Percentiles rank a stretch among this genome's conserved stretches.
Evolutionary conservation across 2,329 filamentous ascomycete genomes (phyloP).

Genomic region (Capronia americana): DNA sequence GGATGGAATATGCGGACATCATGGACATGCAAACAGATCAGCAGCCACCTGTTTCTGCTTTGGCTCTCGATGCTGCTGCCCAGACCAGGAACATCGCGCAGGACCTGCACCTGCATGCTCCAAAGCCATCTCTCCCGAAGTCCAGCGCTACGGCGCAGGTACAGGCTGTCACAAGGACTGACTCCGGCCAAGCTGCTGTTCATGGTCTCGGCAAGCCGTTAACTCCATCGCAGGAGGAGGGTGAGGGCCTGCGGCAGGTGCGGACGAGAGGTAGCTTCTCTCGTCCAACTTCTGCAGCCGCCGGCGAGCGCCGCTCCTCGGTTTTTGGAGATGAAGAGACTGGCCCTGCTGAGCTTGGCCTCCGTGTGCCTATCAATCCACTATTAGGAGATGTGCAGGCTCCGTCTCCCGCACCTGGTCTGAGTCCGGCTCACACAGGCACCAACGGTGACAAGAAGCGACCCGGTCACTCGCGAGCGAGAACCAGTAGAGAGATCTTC

Average conservation of each 20-base stretch:
- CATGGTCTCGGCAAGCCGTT: constrained; percentile 75
- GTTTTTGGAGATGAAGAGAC: constrained; percentile 73
- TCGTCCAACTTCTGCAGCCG: constrained; percentile 53
- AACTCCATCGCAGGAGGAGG: constrained; percentile 56
- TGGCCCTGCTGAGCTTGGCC: constrained; percentile 90
- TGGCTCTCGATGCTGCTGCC: constrained; percentile 58
- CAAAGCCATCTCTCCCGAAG: constrained; percentile 82
- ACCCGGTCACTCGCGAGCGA: constrained; percentile 71
- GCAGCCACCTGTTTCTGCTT: constrained; percentile 49
- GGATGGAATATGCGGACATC: constrained; percentile 79
- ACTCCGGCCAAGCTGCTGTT: constrained; percentile 84
- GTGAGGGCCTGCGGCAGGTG: constrained; percentile 58
- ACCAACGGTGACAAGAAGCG: constrained; percentile 49
- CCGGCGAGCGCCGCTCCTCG: constrained; percentile 61
- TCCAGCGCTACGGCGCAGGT: constrained; percentile 84
- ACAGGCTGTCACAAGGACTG: constrained; percentile 83
- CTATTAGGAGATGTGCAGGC: constrained; percentile 95
- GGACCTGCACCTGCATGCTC: constrained; percentile 85
- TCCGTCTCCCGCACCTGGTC: constrained; percentile 75
- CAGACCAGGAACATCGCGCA: constrained; percentile 79
- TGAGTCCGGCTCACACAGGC: constrained; percentile 40
- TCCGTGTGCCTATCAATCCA: constrained; percentile 91
- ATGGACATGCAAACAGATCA: constrained; percentile 50
- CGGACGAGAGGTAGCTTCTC: constrained; percentile 69
- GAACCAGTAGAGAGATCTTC: constrained; percentile 73